Conservation (phyloP, 305 asterid species). For the Solanum hybrid region DNA sequence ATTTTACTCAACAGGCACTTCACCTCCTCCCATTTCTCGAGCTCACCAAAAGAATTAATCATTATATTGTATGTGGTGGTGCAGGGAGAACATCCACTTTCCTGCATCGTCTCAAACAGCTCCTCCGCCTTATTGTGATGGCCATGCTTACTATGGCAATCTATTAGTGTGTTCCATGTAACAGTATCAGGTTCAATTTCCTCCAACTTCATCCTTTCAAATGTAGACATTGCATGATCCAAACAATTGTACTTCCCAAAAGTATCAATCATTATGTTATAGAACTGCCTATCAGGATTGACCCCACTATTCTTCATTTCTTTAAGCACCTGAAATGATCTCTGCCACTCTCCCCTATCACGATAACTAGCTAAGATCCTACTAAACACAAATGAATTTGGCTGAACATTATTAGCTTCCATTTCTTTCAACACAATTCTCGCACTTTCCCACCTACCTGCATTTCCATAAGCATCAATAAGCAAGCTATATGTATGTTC, state of each 20-base stretch:
- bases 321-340: constrained; percentile 79
- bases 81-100: constrained; percentile 63
- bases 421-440: constrained; percentile 80
- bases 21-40: constrained; percentile 85
- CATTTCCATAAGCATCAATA: constrained; percentile 91
- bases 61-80: constrained; percentile 78
- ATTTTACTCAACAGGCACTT: constrained; percentile 58
- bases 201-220: constrained; percentile 74
- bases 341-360: constrained; percentile 96
- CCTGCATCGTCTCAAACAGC: constrained; percentile 64
- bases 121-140: constrained; percentile 54
- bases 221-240: constrained; percentile 77
- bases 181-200: constrained; percentile 74
- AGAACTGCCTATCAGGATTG: constrained; percentile 66
- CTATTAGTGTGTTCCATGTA: constrained; percentile 90
- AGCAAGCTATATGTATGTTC: constrained; percentile 80
- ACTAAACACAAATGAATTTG: constrained; percentile 61
- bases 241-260: constrained; percentile 87
- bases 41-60: constrained; percentile 74
- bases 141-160: constrained; percentile 83
- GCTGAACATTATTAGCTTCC: constrained; percentile 66
- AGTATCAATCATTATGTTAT: constrained; percentile 84
- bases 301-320: constrained; percentile 86
- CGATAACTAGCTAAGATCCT: constrained; percentile 77
- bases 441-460: constrained; percentile 96